A percentile compares a stretch with the other conserved stretches of the same genome.
phyloP scores from a whole-genome alignment of 1,139 yeast species.

The Yamadazyma siamensis region DNA sequence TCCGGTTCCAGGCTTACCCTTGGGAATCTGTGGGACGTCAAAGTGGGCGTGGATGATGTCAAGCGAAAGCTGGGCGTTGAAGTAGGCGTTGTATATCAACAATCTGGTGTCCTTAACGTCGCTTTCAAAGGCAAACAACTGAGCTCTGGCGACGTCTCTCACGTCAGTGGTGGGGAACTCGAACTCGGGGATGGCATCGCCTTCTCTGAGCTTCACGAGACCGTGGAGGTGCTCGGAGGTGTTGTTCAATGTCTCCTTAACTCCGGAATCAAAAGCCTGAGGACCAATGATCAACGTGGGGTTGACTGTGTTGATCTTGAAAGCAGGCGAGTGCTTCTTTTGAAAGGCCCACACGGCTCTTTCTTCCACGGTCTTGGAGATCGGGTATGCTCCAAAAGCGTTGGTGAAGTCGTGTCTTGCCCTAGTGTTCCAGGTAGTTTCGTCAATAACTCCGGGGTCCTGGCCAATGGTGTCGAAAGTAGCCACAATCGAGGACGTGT shows the following conservation, averaged over 20 bases:
- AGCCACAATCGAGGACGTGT: constrained; percentile 23
- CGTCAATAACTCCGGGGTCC: constrained; percentile 14
- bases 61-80: constrained; percentile 32
- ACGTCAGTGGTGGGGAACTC: constrained; percentile 40
- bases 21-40: constrained; percentile 36
- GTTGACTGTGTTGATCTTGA: constrained; percentile 22
- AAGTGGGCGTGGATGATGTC: constrained; percentile 26
- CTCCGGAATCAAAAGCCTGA: constrained; percentile 29
- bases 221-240: constrained; percentile 36
- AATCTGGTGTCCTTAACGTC: constrained; percentile 29
- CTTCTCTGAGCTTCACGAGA: constrained; percentile 14
- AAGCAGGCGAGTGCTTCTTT: constrained; percentile 21
- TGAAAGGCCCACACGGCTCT: constrained; percentile 53
- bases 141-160: constrained; percentile 53
- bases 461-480: neutral
- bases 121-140: constrained; percentile 38
- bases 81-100: constrained; percentile 32
- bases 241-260: constrained; percentile 33
- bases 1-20: constrained; percentile 37
- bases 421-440: constrained; percentile 37
- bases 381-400: constrained; percentile 24
- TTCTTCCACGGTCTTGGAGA: constrained; percentile 31
- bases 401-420: constrained; percentile 27
- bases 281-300: constrained; percentile 39
- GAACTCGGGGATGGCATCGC: constrained; percentile 13